These are phyloP conservation scores for Chrysoporthe cubensis DNA, from an alignment of 2,329 filamentous ascomycete species.

Conservation along the genomic window DNA sequence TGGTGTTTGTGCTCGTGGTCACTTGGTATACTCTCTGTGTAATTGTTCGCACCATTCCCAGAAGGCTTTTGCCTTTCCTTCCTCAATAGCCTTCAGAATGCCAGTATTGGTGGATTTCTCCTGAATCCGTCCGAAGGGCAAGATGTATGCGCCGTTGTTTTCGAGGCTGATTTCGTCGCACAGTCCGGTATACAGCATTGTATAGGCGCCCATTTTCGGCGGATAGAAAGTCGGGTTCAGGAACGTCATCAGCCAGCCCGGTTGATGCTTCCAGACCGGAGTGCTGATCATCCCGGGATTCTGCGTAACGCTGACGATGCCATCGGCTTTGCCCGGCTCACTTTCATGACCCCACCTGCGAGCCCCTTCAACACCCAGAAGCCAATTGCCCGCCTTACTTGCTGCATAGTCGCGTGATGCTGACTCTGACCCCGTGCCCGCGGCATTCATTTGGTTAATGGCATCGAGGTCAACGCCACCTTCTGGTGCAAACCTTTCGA, in stretches of 20 bases:
- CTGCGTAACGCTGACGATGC: constrained; percentile 24
- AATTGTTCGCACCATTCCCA: constrained; percentile 27
- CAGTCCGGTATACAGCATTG: constrained; percentile 25
- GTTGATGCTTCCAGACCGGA: constrained; percentile 24
- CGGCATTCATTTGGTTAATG: constrained; percentile 19
- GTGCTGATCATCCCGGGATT: constrained; percentile 29
- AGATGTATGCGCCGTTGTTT: constrained; percentile 24
- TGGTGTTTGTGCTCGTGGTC: not conserved
- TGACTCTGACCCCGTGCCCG: constrained; percentile 17
- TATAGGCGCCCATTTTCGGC: constrained; percentile 22
- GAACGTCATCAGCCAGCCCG: constrained; percentile 19
- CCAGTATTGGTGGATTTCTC: constrained; percentile 19
- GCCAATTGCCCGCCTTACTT: constrained; percentile 28
- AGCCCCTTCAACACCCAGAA: constrained; percentile 22
- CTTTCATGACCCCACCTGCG: constrained; percentile 19
- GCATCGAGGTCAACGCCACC: constrained; percentile 20
- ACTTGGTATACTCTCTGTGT: not conserved
- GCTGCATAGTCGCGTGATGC: constrained; percentile 22
- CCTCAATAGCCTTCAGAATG: constrained; percentile 20
- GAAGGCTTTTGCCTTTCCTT: constrained; percentile 21
- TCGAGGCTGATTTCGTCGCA: constrained; percentile 18
- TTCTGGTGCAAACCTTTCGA: constrained; percentile 23
- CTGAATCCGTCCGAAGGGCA: constrained; percentile 26
- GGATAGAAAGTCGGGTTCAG: constrained; percentile 21
- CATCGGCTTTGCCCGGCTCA: constrained; percentile 12